Evolutionary conservation across 1,139 yeast species (phyloP), one percentile per base, ranked within the genome.

Genomic region (Blastobotrys elegans): DNA sequence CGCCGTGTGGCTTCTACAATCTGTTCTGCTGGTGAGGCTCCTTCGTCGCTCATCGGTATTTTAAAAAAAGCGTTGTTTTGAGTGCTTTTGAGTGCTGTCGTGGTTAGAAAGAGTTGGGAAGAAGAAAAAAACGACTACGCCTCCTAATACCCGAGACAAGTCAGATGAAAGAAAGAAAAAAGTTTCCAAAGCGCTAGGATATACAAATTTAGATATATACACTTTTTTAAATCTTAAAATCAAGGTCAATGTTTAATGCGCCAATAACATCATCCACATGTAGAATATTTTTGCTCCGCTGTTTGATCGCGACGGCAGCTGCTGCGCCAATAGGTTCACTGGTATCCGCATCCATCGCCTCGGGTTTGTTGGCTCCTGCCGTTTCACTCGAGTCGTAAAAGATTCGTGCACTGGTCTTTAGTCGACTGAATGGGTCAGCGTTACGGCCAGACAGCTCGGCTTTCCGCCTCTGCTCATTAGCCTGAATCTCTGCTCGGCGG

Each of bases 371-470:
- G 16, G 26, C 27, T 43, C 69, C 66, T 43, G 64, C 70, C 30
- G 66, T 13, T 6, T 8, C 8, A 24, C 24, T n/a, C 3, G 63
- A 50, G 53, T 76, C 74, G 54, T 90, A 89, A 66, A 88, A 90
- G 53, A 88, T 82, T 61, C 86, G 79, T 0, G 97, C 86, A 51
- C 80, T 82, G 0, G 97, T 90, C 64, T 88, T 84, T 61, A 92
- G 76, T 64, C 97, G 78, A 53, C 88, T 81, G 66, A 92, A 92
- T 30, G 98, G 97, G 69, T 92, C 95, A 7, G 84, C 79, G 46
- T 71, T 75, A 17, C 71, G 70, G 46, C 76, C 73, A 29, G 72
- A 74, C 29, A 55, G 49, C 33, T 62, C 65, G 1, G 74, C 70
- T 50, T 74, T 67, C 58, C 82, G 78, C 49, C 82, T 73, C 58